Evolutionary conservation across 352 stramenopile genomes (phyloP).

Genomic region (Globisporangium parvum): DNA sequence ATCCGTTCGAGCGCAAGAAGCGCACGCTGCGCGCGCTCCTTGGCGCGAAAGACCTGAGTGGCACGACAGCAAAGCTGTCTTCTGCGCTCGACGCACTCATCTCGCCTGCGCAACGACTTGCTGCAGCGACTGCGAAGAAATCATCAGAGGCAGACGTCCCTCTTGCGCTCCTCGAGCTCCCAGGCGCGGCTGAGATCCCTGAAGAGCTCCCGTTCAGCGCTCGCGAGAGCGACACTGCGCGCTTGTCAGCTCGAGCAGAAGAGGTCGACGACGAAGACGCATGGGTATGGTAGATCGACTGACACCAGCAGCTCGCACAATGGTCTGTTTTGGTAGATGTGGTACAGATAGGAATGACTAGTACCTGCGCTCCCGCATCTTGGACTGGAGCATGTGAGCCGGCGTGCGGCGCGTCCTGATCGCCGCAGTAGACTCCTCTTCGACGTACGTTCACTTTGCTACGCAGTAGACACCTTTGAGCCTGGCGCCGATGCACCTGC

Average conservation of each 20-base stretch:
- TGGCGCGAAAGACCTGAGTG: not conserved
- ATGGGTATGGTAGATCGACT: constrained; percentile 28
- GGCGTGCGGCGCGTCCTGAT: no score
- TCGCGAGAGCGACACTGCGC: not conserved
- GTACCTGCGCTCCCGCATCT: no score
- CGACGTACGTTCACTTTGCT: not conserved
- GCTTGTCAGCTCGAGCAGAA: constrained; percentile 20
- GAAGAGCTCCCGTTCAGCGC: constrained; percentile 21
- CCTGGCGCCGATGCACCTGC: no score
- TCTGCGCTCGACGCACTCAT: constrained; percentile 5
- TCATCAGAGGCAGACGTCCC: not conserved
- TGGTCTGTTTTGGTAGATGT: no score
- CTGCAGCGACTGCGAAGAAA: not conserved
- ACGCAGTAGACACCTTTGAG: no score
- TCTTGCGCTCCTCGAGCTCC: not conserved
- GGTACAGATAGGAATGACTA: not conserved
- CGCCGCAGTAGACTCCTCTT: no score
- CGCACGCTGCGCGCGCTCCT: no score
- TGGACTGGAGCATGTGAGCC: not conserved
- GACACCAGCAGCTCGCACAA: no score
- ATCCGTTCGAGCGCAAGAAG: constrained; percentile 27
- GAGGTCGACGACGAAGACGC: constrained; percentile 35
- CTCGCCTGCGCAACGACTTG: constrained; percentile 1
- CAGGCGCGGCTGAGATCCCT: constrained; percentile 20
- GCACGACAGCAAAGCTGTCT: not conserved